Base-by-base conservation (phyloP, 2,329 filamentous ascomycete species). In the Talaromyces sp. region DNA sequence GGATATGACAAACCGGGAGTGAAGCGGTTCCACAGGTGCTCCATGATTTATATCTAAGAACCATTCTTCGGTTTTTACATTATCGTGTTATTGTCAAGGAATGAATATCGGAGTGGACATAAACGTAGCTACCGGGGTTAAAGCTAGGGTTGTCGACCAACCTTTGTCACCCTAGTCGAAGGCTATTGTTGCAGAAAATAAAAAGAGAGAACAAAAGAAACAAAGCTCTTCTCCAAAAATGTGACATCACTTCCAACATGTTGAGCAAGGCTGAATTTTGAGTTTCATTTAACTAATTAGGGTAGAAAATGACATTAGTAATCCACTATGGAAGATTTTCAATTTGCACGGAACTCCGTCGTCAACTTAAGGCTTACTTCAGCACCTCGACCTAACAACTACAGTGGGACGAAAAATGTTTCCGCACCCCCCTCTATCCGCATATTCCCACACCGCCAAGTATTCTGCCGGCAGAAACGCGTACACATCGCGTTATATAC, bases 281-380 rank as follows among this genome's bases (percentile, higher is more conserved):
- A 50, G 47, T 50, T 50, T n/a, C 7, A 50, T 13, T 39, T 39
- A 39, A 11, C 9, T 41, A 2, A 27, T 27, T 33, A 33, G 49
- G 39, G 13, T 8, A 39, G 45, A 50, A 17, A n/a, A 41, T 19
- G 22, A 39, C 37, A 59, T 59, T 59, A 45, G 37, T 59, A 59
- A 59, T 59, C 56, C 39, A 33, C 22, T 15, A 39, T 2, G 37
- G 35, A 27, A 43, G 7, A 59, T 41, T 45, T 41, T 59, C 27
- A 13, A 2, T 27, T 33, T 56, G n/a, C 37, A 59, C 56, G 56
- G 56, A 59, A 59, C 56, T 59, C 56, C 56, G 56, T 41, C 43
- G 54, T 59, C 56, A 45, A 39, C 25, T 31, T 17, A n/a, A 19
- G n/a, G 45, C 22, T 49, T 33, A 35, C 49, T 56, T 56, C 22